Evolutionary conservation across 805 yeast species (phyloP).

Genomic region (Pichia heedii): DNA sequence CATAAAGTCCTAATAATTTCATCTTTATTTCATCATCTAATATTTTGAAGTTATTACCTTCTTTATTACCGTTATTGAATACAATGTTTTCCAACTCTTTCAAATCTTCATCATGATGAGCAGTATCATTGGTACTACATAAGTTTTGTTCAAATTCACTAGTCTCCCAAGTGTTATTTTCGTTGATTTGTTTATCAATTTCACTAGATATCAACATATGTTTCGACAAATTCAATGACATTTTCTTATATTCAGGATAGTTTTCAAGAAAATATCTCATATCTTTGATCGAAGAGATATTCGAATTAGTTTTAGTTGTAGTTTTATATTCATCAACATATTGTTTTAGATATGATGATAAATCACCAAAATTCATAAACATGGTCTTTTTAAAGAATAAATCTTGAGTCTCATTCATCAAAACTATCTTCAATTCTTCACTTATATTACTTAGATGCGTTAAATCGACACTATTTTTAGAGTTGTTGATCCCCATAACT

Average conservation of each 20-base stretch:
- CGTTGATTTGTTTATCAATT: slow-evolving; percentile 63
- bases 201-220: slow-evolving; percentile 89
- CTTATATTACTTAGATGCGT: slow-evolving; percentile 45
- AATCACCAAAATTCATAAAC: slow-evolving; percentile 89
- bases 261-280: slow-evolving; percentile 86
- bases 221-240: slow-evolving; percentile 81
- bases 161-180: slow-evolving; percentile 64
- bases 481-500: slow-evolving; percentile 65
- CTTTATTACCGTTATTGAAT: slow-evolving; percentile 20
- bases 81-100: slow-evolving; percentile 49
- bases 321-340: slow-evolving; percentile 76
- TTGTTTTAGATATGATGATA: slow-evolving; percentile 78
- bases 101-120: slow-evolving; percentile 43
- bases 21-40: slow-evolving; percentile 44
- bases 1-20: slow-evolving; percentile 65
- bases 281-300: slow-evolving; percentile 73
- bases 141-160: slow-evolving; percentile 87
- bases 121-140: slow-evolving; percentile 45
- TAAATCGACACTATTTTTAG: slow-evolving; percentile 59
- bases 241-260: slow-evolving; percentile 86
- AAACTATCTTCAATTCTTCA: slow-evolving; percentile 55
- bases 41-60: slow-evolving; percentile 22
- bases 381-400: slow-evolving; percentile 68
- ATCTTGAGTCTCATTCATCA: slow-evolving; percentile 61
- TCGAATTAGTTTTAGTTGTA: slow-evolving; percentile 66